phyloP scores from a whole-genome alignment of 2,329 filamentous ascomycete genomes.

The Pseudogymnoascus destructans region DNA sequence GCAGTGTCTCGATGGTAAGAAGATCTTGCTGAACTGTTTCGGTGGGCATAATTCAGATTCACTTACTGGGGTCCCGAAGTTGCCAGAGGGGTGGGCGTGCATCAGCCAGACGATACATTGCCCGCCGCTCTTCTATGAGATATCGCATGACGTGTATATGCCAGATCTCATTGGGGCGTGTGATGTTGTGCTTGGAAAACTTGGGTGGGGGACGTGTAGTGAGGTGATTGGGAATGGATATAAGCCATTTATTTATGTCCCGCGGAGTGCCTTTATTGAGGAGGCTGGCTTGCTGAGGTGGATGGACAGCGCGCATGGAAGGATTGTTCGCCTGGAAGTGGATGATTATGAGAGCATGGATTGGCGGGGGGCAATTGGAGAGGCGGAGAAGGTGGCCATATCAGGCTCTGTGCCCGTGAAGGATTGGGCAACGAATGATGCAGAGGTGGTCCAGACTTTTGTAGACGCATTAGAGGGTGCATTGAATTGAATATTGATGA shows the following conservation, averaged over 20 bases:
- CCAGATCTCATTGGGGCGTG: slow-evolving; percentile 14
- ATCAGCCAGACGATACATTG: slow-evolving; percentile 15
- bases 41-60: slow-evolving; percentile 11
- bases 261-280: slow-evolving; percentile 14
- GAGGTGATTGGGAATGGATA: slow-evolving; percentile 17
- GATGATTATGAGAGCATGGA: slow-evolving; percentile 11
- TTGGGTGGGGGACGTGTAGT: slow-evolving; percentile 16
- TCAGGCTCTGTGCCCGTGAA: background rate
- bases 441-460: slow-evolving; percentile 10
- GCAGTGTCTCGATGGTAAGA: slow-evolving; percentile 9
- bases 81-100: slow-evolving; percentile 15
- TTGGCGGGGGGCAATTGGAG: slow-evolving; percentile 10
- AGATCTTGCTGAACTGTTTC: slow-evolving; percentile 12
- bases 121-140: slow-evolving; percentile 15
- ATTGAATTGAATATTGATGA: background rate
- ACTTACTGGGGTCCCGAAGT: slow-evolving; percentile 9
- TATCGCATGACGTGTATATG: slow-evolving; percentile 14
- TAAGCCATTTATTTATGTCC: slow-evolving; percentile 14
- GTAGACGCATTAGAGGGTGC: slow-evolving; percentile 9
- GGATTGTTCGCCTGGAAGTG: slow-evolving; percentile 13
- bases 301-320: slow-evolving; percentile 15
- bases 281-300: slow-evolving; percentile 14
- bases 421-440: slow-evolving; percentile 11
- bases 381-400: slow-evolving; percentile 9
- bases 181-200: slow-evolving; percentile 16